These are phyloP conservation scores for Buddleja alternifolia DNA, from an alignment of 257 asterid species.

Conservation along the genomic window DNA sequence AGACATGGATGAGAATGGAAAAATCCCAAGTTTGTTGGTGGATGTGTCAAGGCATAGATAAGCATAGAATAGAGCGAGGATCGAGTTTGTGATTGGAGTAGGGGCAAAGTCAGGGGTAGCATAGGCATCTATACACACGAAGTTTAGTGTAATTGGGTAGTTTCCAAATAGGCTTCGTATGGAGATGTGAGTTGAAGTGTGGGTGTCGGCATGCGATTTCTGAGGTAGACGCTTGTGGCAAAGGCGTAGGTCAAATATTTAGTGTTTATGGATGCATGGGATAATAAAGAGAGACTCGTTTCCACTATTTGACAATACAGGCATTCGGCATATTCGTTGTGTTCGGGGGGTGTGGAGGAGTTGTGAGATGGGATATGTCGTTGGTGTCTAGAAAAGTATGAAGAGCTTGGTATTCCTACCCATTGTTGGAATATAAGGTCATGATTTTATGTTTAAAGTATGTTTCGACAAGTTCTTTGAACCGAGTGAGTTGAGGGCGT, in stretches of 20 bases:
- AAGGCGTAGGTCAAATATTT: background rate
- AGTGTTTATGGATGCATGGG: background rate
- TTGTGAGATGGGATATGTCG: background rate
- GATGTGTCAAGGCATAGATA: background rate
- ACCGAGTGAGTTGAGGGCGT: background rate
- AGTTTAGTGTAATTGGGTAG: no score
- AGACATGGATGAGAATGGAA: background rate
- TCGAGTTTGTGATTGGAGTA: no score
- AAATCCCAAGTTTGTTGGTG: background rate
- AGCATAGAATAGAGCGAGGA: no score
- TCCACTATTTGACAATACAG: background rate
- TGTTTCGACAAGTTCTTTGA: background rate
- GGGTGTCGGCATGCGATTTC: background rate
- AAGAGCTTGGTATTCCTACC: background rate
- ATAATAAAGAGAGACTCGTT: background rate
- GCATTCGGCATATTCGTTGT: background rate
- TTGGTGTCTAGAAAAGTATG: background rate
- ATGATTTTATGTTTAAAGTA: background rate
- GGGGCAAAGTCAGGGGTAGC: no score
- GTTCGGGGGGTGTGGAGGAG: conserved; percentile 14
- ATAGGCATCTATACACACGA: no score
- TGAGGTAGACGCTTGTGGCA: background rate
- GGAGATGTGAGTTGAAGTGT: no score
- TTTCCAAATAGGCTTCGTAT: background rate
- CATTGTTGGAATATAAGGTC: background rate